These are phyloP conservation scores for Didymella glomerata DNA, from an alignment of 2,329 filamentous ascomycete species.

Conservation along the genomic window DNA sequence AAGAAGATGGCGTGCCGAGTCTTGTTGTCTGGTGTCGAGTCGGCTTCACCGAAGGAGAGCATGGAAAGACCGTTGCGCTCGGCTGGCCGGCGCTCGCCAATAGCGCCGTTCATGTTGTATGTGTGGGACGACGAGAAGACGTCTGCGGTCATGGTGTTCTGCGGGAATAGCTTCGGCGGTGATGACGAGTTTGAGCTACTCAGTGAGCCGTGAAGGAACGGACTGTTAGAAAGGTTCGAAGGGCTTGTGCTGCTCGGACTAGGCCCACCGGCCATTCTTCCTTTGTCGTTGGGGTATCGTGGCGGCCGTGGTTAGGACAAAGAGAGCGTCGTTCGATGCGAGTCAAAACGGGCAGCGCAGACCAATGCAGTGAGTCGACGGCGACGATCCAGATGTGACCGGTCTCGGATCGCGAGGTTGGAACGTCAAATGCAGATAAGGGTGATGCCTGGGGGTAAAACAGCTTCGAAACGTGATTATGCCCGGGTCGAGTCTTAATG, in stretches of 20 bases:
- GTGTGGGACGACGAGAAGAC: slow-evolving; percentile 52
- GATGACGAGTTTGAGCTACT: slow-evolving; percentile 53
- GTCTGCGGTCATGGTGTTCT: slow-evolving; percentile 53
- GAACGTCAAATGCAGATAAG: slow-evolving; percentile 27
- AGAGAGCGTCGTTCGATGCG: slow-evolving; percentile 39
- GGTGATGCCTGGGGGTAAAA: slow-evolving; percentile 38
- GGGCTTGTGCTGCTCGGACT: slow-evolving; percentile 55
- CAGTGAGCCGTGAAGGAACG: slow-evolving; percentile 51
- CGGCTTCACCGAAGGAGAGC: slow-evolving; percentile 48
- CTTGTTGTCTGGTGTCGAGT: slow-evolving; percentile 37
- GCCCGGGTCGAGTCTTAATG: slow-evolving; percentile 24
- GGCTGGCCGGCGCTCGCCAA: slow-evolving; percentile 52
- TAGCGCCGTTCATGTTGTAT: slow-evolving; percentile 52
- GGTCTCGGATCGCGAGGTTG: slow-evolving; percentile 29
- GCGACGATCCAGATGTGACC: slow-evolving; percentile 29
- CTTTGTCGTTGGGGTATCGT: slow-evolving; percentile 46
- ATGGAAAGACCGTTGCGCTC: slow-evolving; percentile 50
- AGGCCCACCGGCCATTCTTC: slow-evolving; percentile 52
- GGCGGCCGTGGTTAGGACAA: slow-evolving; percentile 43
- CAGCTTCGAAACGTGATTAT: slow-evolving; percentile 49
- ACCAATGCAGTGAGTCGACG: slow-evolving; percentile 27
- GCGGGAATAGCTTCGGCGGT: slow-evolving; percentile 47
- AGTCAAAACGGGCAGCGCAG: slow-evolving; percentile 32
- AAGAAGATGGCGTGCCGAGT: slow-evolving; percentile 58
- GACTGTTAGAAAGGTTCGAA: slow-evolving; percentile 51